Base-by-base conservation (phyloP, 208 protist species). In the Porcisia hertigi region DNA sequence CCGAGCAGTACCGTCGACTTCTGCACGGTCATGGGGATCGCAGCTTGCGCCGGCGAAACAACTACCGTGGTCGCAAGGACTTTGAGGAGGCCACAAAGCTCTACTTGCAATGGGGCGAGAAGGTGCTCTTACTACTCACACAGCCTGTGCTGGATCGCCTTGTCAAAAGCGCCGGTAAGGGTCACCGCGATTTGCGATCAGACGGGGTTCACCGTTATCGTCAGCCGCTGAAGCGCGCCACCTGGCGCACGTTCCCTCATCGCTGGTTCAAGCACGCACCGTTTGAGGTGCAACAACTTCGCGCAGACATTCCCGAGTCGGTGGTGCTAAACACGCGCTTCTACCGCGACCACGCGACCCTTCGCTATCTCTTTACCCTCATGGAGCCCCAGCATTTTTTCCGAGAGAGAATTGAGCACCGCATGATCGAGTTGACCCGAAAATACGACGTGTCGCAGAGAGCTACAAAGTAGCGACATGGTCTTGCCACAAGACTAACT, bases 241-340 rank as follows among this genome's bases (percentile, higher is more conserved):
- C 73, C 54, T 97, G 92, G 91, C 86, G 92, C 14, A 86, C 80
- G 14, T 97, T 97, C 63, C 92, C 92, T 23, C 84, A 94, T 65
- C 83, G 87, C 2, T 95, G 92, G 92, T 97, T 88, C 72, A 94
- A 94, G 63, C 94, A 97, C 74, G 90, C 94, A 4, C 94, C 94
- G 0, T 97, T 96, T 71, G 94, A 97, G 70, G 89, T 97, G 41
- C 90, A 96, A 72, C 90, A 97, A 83, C 83, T 97, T 57, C 92
- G 94, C 20, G 82, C 94, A 5, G 94, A 97, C 69, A 92, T 97
- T 12, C 88, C 92, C 0, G 84, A 93, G 71, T 73, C 75, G 5
- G 84, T 86, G 9, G 87, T 97, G 12, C 66, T 83, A 16, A 95
- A 96, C 66, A 96, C 92, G 18, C 89, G 94, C 43, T 88, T 87